Evolutionary conservation across 768 basidiomycete genomes (phyloP).

Genomic region (Rubroboletus satanas): DNA sequence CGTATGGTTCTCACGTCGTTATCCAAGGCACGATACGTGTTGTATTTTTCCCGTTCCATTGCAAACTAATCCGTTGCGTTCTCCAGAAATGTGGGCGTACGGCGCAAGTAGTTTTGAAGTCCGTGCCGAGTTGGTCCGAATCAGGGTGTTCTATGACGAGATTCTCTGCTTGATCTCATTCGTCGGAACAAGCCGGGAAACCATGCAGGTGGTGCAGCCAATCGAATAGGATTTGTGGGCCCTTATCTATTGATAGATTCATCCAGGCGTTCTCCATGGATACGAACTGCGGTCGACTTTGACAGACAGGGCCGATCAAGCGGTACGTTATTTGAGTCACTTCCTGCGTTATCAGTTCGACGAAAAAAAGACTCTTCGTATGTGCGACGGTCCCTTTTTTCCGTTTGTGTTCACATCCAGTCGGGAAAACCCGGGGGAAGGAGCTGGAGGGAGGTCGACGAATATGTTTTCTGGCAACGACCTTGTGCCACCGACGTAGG

Average conservation of each 20-base stretch:
- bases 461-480: background rate
- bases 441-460: too few species aligned
- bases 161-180: too few species aligned
- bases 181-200: background rate
- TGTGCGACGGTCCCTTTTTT: background rate
- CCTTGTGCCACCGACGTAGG: background rate
- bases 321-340: background rate
- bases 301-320: background rate
- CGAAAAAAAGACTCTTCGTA: background rate
- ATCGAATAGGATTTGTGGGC: background rate
- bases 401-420: background rate
- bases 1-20: background rate
- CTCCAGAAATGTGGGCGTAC: background rate
- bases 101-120: background rate
- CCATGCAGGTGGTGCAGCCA: background rate
- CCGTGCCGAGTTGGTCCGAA: background rate
- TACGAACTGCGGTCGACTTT: background rate
- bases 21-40: background rate
- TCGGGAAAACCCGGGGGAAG: background rate
- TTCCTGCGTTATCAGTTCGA: background rate
- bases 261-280: background rate
- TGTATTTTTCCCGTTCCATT: background rate
- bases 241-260: background rate
- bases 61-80: background rate
- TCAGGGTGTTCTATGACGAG: too few species aligned